These are phyloP conservation scores for Lichtheimia hyalospora DNA, from an alignment of 371 early-diverging fungal species.

Conservation along the genomic window DNA sequence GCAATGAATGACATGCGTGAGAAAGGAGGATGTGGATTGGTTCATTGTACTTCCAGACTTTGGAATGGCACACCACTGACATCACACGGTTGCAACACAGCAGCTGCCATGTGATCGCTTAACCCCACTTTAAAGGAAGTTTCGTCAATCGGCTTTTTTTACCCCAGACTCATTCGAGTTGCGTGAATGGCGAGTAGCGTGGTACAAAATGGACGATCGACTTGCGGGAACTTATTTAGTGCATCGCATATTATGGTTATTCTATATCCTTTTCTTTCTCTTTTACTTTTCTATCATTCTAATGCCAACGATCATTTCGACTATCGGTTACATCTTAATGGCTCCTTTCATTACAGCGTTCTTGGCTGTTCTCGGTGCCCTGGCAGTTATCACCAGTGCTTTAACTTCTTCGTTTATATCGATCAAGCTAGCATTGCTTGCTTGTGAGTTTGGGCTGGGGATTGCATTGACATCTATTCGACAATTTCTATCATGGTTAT, in stretches of 20 bases:
- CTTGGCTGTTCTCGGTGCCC: conserved; percentile 8
- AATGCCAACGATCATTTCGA: conserved; percentile 5
- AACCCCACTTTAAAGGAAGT: background rate
- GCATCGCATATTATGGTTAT: background rate
- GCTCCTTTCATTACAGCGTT: conserved; percentile 16
- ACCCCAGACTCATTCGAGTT: conserved; percentile 6
- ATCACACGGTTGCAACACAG: no score
- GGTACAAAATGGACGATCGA: background rate
- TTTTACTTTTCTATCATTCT: background rate
- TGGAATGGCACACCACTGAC: no score
- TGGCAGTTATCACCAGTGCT: conserved; percentile 18
- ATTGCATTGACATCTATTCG: conserved; percentile 15
- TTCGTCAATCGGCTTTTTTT: conserved; percentile 3
- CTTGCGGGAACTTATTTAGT: no score
- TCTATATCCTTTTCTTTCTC: background rate
- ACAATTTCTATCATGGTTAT: conserved; percentile 4
- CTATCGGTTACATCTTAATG: conserved; percentile 4
- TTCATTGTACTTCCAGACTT: no score
- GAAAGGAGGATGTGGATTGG: no score
- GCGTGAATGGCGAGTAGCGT: background rate
- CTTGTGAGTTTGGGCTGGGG: conserved; percentile 14
- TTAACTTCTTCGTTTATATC: conserved; percentile 24
- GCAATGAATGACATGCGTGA: no score
- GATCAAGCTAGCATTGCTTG: conserved; percentile 14
- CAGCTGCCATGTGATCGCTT: conserved; percentile 6